These are phyloP conservation scores for Mycena leptocephala DNA, from an alignment of 768 basidiomycete genomes.

Conservation along the genomic window DNA sequence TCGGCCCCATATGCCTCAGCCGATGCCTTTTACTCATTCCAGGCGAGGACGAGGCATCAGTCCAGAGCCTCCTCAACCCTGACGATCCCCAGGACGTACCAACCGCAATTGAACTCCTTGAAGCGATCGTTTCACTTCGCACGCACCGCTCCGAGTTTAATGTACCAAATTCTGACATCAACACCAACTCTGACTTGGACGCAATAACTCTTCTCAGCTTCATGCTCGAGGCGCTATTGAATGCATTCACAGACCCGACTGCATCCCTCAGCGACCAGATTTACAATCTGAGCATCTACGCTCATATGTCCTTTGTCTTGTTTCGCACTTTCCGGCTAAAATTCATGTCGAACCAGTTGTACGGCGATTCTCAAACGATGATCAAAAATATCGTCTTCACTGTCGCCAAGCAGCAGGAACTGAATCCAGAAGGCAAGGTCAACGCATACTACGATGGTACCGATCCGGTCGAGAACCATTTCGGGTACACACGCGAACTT, in stretches of 20 bases:
- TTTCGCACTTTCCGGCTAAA: slow-evolving; percentile 34
- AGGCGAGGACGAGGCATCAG: slow-evolving; percentile 5
- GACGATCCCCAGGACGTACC: too few relatives aligned
- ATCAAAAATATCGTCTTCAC: slow-evolving; percentile 40
- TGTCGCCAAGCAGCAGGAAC: slow-evolving; percentile 39
- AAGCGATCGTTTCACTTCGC: slow-evolving; percentile 12
- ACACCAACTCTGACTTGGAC: not conserved
- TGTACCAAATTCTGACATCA: not conserved
- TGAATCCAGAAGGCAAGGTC: slow-evolving; percentile 37
- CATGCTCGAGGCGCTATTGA: slow-evolving; percentile 33
- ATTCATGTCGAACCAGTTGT: slow-evolving; percentile 48
- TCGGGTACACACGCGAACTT: slow-evolving; percentile 1
- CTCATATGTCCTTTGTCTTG: slow-evolving; percentile 42
- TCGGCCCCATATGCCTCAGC: not conserved
- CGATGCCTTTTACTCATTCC: slow-evolving; percentile 40
- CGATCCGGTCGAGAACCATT: not conserved
- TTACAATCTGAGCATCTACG: slow-evolving; percentile 38
- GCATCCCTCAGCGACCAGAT: slow-evolving; percentile 46
- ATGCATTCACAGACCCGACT: slow-evolving; percentile 41
- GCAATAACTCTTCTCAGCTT: too few relatives aligned
- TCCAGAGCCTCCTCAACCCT: not conserved
- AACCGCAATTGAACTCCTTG: slow-evolving; percentile 47
- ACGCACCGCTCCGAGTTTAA: not conserved
- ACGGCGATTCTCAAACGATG: slow-evolving; percentile 47
- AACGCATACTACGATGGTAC: slow-evolving; percentile 25